Conservation (phyloP, 257 asterid genomes). For the Asclepias syriaca region DNA sequence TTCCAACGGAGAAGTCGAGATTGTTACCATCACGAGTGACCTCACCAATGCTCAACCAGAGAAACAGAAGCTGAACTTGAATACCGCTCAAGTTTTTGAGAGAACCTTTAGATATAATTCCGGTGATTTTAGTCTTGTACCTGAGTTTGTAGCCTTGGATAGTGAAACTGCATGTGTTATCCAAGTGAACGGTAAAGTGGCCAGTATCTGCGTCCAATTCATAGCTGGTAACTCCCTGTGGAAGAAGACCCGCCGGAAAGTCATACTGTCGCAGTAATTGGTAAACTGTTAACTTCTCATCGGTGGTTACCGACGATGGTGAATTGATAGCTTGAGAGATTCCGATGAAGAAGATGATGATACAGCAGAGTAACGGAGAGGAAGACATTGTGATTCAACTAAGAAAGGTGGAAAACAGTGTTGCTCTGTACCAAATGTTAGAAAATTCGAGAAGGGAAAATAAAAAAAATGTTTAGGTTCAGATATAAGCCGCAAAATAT, state of each 20-base stretch:
- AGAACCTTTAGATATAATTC: constrained; percentile 37
- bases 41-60: constrained; percentile 61
- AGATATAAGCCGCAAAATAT: too few relatives aligned
- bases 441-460: too few relatives aligned
- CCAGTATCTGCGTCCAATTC: constrained; percentile 65
- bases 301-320: constrained; percentile 16
- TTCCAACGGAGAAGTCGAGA: constrained; percentile 60
- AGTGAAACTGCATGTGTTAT: constrained; percentile 51
- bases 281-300: constrained; percentile 39
- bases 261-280: constrained; percentile 45
- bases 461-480: too few relatives aligned
- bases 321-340: constrained; percentile 20
- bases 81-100: constrained; percentile 53
- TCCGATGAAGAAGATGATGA: constrained; percentile 8
- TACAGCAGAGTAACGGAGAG: not conserved
- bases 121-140: constrained; percentile 56
- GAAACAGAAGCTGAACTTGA: constrained; percentile 52
- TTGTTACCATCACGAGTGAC: constrained; percentile 39
- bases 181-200: constrained; percentile 44
- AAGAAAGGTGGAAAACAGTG: not conserved
- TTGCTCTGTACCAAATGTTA: not conserved
- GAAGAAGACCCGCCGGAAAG: constrained; percentile 74
- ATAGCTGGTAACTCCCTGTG: constrained; percentile 62
- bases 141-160: constrained; percentile 48
- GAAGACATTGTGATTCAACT: constrained; percentile 22